Conservation (phyloP, 306 rosid species). For the Rubus parviflorus region DNA sequence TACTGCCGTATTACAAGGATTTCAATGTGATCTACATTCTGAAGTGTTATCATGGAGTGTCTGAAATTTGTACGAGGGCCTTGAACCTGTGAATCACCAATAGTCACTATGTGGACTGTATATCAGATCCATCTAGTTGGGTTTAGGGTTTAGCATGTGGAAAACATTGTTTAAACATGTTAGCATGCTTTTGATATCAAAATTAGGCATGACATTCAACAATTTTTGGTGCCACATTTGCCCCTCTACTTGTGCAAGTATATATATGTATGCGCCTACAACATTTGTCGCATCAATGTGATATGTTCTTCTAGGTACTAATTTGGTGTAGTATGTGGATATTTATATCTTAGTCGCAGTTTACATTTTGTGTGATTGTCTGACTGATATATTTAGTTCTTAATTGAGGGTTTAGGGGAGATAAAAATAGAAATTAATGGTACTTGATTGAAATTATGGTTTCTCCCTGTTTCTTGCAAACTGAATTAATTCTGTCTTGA, state of each 20-base stretch:
- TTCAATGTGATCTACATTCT: background rate
- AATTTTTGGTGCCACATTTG: background rate
- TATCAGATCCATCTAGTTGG: background rate
- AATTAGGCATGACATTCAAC: background rate
- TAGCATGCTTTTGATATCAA: background rate
- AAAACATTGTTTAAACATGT: background rate
- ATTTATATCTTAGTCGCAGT: background rate
- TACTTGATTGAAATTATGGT: conserved; percentile 7
- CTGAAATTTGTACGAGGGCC: background rate
- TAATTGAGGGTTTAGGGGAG: background rate
- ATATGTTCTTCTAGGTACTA: background rate
- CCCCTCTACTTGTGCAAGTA: background rate
- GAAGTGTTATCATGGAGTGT: background rate
- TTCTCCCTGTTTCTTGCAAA: too few relatives aligned
- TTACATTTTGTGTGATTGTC: conserved; percentile 1
- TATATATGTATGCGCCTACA: background rate
- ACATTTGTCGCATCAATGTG: background rate
- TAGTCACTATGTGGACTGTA: background rate
- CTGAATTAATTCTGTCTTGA: background rate
- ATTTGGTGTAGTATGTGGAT: background rate
- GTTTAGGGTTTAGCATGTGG: background rate
- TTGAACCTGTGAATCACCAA: conserved; percentile 7
- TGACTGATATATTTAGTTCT: background rate
- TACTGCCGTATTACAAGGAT: background rate
- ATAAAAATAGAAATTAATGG: background rate